These are phyloP conservation scores for Beta corolliflora DNA, from an alignment of 179 eudicot species.

Conservation along the genomic window DNA sequence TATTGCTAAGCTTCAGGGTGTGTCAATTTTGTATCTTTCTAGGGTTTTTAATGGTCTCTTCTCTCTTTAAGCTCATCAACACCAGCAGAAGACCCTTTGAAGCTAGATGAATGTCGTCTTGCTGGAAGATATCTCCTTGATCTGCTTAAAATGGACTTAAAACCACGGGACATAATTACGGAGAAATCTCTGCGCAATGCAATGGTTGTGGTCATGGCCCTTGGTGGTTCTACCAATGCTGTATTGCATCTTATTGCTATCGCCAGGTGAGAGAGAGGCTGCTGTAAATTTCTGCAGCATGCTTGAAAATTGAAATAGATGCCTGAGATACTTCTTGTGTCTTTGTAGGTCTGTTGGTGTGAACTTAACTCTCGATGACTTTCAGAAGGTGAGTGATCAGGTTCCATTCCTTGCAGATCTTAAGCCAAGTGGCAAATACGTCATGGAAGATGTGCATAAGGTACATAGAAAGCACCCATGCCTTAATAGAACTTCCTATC, in stretches of 20 bases:
- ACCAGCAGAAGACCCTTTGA: conserved; percentile 96
- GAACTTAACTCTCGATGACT: conserved; percentile 76
- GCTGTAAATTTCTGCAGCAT: conserved; percentile 2
- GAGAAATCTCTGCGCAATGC: conserved; percentile 83
- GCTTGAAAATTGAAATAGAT: conserved; percentile 5
- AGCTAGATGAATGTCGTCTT: conserved; percentile 91
- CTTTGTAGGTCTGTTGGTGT: conserved; percentile 83
- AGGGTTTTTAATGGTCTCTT: conserved; percentile 18
- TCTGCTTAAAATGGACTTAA: conserved; percentile 87
- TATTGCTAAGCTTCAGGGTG: conserved; percentile 12
- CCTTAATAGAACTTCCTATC: neutral
- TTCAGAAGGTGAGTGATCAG: conserved; percentile 90
- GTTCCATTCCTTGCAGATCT: conserved; percentile 98
- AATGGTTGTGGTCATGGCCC: conserved; percentile 94
- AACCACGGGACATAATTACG: conserved; percentile 92
- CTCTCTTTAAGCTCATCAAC: conserved; percentile 72
- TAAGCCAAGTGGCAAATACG: conserved; percentile 98
- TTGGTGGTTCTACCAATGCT: conserved; percentile 98
- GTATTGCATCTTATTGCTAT: conserved; percentile 96
- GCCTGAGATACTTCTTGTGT: conserved; percentile 8
- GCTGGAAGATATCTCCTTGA: conserved; percentile 88
- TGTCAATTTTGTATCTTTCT: neutral
- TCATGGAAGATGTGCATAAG: conserved; percentile 98
- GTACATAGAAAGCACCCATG: conserved; percentile 37
- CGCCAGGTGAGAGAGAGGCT: conserved; percentile 65